phyloP scores from a whole-genome alignment of 352 stramenopile species.

The Phytophthora chlamydospora region DNA sequence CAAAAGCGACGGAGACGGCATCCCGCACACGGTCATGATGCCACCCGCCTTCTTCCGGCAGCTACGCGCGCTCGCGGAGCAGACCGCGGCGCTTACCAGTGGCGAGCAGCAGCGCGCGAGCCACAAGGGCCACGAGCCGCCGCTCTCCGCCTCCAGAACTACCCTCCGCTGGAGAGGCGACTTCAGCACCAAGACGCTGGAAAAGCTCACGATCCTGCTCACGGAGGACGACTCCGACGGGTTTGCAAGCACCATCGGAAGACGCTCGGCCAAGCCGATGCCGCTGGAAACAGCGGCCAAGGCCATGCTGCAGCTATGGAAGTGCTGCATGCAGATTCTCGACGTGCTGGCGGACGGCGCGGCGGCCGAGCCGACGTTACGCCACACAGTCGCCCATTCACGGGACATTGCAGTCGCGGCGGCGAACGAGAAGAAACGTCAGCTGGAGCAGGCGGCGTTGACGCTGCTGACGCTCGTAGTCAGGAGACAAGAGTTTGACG shows the following conservation, averaged over 20 bases:
- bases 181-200: constrained; percentile 42
- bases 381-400: constrained; percentile 39
- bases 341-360: constrained; percentile 39
- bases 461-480: constrained; percentile 49
- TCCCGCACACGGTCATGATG: constrained; percentile 36
- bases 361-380: constrained; percentile 21
- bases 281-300: constrained; percentile 44
- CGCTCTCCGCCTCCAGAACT: constrained; percentile 22
- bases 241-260: constrained; percentile 31
- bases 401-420: constrained; percentile 21
- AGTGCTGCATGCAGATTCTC: constrained; percentile 57
- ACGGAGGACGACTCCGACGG: constrained; percentile 40
- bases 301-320: constrained; percentile 66
- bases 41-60: constrained; percentile 46
- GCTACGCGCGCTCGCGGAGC: constrained; percentile 37
- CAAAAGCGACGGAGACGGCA: constrained; percentile 18
- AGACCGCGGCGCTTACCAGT: constrained; percentile 24
- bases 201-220: constrained; percentile 43
- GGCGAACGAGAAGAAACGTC: constrained; percentile 34
- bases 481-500: constrained; percentile 62
- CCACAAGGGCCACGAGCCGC: constrained; percentile 17
- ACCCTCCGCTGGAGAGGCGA: constrained; percentile 25
- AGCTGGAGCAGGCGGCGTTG: constrained; percentile 45
- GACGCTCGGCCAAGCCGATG: constrained; percentile 39
- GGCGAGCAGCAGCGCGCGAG: constrained; percentile 31